A percentile compares a stretch with the other conserved stretches of the same genome.
phyloP scores from a whole-genome alignment of 495 filamentous ascomycete species.

The Xylaria castorea region DNA sequence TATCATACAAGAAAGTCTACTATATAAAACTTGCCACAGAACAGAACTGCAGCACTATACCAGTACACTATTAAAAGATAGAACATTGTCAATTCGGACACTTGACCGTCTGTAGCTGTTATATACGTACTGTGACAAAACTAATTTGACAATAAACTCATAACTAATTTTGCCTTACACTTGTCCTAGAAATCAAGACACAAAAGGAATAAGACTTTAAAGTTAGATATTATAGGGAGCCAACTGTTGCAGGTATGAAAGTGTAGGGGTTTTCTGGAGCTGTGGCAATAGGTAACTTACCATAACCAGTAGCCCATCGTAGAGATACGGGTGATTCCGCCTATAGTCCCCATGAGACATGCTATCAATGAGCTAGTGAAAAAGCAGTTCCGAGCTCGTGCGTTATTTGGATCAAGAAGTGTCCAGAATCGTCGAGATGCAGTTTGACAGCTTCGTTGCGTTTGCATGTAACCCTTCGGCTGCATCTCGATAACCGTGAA shows the following conservation, averaged over 20 bases:
- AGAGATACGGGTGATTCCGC: not conserved
- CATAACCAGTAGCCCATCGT: not conserved
- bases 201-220: not conserved
- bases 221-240: not conserved
- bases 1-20: not conserved
- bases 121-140: too few species aligned
- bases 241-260: not conserved
- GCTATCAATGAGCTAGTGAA: not conserved
- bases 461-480: conserved; percentile 18
- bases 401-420: not conserved
- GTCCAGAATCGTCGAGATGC: not conserved
- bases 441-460: conserved; percentile 6
- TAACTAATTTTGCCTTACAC: not conserved
- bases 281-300: not conserved
- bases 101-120: too few species aligned
- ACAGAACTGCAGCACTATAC: too few species aligned
- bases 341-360: not conserved
- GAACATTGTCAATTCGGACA: too few species aligned
- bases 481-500: conserved; percentile 26
- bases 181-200: not conserved
- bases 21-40: too few species aligned
- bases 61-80: too few species aligned
- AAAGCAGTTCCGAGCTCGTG: not conserved
- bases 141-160: not conserved
- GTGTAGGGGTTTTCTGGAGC: not conserved